These are phyloP conservation scores for Raddia guianensis DNA, from an alignment of 176 grass and related monocot species.

Conservation along the genomic window DNA sequence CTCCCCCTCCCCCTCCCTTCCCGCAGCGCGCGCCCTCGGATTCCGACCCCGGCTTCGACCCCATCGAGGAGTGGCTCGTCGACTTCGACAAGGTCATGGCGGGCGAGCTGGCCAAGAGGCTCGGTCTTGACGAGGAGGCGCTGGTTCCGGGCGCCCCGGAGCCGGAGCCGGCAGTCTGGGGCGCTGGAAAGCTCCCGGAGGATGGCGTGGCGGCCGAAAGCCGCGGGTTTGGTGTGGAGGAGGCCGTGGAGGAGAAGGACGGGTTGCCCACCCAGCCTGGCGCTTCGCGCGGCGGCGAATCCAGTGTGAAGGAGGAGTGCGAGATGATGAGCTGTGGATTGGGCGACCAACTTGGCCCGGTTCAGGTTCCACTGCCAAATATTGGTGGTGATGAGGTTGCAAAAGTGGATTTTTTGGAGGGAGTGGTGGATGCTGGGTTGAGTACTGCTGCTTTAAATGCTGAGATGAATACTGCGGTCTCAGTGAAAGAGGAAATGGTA, in stretches of 20 bases:
- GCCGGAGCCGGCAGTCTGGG: not conserved
- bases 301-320: constrained; percentile 17
- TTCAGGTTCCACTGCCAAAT: constrained; percentile 8
- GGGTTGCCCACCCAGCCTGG: not conserved
- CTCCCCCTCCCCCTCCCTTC: not conserved
- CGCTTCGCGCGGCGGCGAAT: not conserved
- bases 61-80: constrained; percentile 79
- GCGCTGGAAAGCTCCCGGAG: not conserved
- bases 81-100: constrained; percentile 58
- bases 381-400: constrained; percentile 23
- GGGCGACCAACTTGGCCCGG: not conserved
- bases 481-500: not conserved
- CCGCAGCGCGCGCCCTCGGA: constrained; percentile 16
- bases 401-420: constrained; percentile 4
- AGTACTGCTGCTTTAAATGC: not conserved
- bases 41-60: constrained; percentile 57
- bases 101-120: constrained; percentile 31
- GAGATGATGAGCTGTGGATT: not conserved
- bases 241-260: not conserved
- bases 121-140: constrained; percentile 25
- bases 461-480: not conserved
- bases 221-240: constrained; percentile 25
- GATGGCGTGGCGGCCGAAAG: not conserved
- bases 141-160: not conserved
- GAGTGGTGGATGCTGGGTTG: not conserved